Percentiles rank a stretch among this genome's conserved stretches.
Evolutionary conservation across 352 stramenopile genomes (phyloP).

Genomic region (Globisporangium takayamanum): DNA sequence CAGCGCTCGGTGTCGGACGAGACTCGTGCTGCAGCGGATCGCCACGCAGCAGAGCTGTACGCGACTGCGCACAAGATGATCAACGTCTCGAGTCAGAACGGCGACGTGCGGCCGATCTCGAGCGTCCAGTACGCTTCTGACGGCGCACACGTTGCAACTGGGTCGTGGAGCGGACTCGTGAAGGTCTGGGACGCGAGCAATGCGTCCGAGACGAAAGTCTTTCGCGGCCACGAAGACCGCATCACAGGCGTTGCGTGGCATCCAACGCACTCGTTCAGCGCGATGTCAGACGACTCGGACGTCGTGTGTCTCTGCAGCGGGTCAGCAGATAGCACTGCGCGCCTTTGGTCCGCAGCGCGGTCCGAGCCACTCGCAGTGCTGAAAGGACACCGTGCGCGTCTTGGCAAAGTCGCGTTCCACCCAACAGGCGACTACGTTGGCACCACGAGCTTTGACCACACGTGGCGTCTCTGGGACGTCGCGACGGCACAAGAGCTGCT

Average conservation of each 20-base stretch:
- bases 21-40: conserved; percentile 39
- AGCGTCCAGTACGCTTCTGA: conserved; percentile 59
- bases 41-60: conserved; percentile 77
- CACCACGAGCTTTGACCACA: conserved; percentile 96
- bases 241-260: conserved; percentile 86
- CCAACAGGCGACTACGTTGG: conserved; percentile 89
- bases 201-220: conserved; percentile 61
- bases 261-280: conserved; percentile 38
- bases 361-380: conserved; percentile 55
- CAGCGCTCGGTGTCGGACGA: conserved; percentile 40
- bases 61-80: conserved; percentile 63
- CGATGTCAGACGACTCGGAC: conserved; percentile 56
- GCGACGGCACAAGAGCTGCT: conserved; percentile 89
- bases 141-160: conserved; percentile 73
- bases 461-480: conserved; percentile 97
- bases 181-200: conserved; percentile 91
- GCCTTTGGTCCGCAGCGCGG: conserved; percentile 57
- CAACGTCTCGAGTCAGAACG: conserved; percentile 93
- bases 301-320: conserved; percentile 67
- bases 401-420: conserved; percentile 92
- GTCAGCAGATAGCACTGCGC: conserved; percentile 70
- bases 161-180: conserved; percentile 91
- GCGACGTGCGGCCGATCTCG: conserved; percentile 89
- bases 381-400: conserved; percentile 58
- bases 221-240: conserved; percentile 84